Conservation (phyloP, 129 eudicot genomes). For the Artemisia tridentata region DNA sequence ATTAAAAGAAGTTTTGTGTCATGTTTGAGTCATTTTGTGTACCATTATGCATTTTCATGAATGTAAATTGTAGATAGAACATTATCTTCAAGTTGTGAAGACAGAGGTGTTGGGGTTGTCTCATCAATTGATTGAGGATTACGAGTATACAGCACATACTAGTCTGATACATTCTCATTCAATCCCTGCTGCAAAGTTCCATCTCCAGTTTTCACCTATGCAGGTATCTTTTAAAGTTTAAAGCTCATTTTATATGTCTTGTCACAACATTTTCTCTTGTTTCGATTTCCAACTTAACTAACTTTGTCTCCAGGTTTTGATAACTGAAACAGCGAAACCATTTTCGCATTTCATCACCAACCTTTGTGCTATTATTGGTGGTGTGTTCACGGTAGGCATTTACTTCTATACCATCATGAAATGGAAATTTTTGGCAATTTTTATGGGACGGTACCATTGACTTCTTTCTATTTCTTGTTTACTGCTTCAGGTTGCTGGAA, state of each 20-base stretch:
- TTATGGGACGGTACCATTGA: not conserved
- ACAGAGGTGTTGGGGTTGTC: constrained; percentile 75
- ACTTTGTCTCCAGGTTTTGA: constrained; percentile 47
- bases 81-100: constrained; percentile 87
- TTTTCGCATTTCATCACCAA: constrained; percentile 81
- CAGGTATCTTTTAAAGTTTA: constrained; percentile 44
- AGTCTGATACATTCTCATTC: constrained; percentile 64
- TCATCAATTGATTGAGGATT: constrained; percentile 61
- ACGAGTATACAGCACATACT: constrained; percentile 91
- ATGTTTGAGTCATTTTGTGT: too few species aligned
- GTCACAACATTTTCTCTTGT: not conserved
- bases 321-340: constrained; percentile 58
- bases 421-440: not conserved
- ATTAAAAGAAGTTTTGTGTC: too few species aligned
- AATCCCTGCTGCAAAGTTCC: constrained; percentile 81
- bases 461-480: constrained; percentile 11
- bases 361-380: constrained; percentile 94
- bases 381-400: constrained; percentile 81
- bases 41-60: constrained; percentile 9
- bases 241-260: not conserved
- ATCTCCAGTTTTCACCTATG: constrained; percentile 77
- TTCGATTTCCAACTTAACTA: constrained; percentile 3
- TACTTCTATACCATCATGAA: not conserved
- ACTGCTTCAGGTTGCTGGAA: constrained; percentile 78
- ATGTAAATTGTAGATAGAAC: constrained; percentile 68